Conservation (phyloP, 176 grass and related monocot species). For the Raddia guianensis region DNA sequence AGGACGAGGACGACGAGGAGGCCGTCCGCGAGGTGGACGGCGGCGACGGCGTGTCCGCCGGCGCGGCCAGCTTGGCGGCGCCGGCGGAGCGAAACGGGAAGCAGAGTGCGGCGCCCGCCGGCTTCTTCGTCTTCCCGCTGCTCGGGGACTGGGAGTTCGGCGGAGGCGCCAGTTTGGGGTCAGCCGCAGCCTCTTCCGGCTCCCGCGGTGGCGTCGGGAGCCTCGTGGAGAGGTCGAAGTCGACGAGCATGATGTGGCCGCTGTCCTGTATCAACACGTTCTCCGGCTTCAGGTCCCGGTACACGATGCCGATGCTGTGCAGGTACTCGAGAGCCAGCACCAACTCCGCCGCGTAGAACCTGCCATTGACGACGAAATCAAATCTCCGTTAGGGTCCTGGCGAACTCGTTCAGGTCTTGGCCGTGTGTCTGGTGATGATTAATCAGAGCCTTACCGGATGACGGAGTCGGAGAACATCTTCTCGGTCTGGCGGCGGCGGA, state of each 20-base stretch:
- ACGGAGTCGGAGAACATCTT: slow-evolving; percentile 99
- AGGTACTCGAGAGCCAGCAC: slow-evolving; percentile 77
- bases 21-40: slow-evolving; percentile 51
- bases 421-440: not conserved
- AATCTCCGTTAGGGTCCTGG: not conserved
- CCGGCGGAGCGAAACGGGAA: slow-evolving; percentile 38
- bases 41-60: slow-evolving; percentile 45
- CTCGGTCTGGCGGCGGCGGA: slow-evolving; percentile 80
- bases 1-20: slow-evolving; percentile 43
- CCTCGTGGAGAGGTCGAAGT: slow-evolving; percentile 87
- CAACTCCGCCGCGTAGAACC: slow-evolving; percentile 83
- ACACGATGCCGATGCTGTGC: slow-evolving; percentile 79
- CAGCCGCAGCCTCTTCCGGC: not conserved
- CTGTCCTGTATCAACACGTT: slow-evolving; percentile 76
- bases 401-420: not conserved
- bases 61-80: not conserved
- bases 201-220: slow-evolving; percentile 46
- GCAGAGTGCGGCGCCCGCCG: slow-evolving; percentile 11
- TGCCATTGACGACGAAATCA: slow-evolving; percentile 3
- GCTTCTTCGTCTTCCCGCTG: slow-evolving; percentile 38
- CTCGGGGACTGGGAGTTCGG: slow-evolving; percentile 26
- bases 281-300: slow-evolving; percentile 88
- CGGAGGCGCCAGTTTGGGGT: slow-evolving; percentile 8
- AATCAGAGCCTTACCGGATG: slow-evolving; percentile 46
- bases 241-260: slow-evolving; percentile 86